A percentile compares a stretch with the other conserved stretches of the same genome.
Conservation (phyloP, 2,329 filamentous ascomycete genomes). For the Thermomyces lanuginosus region DNA sequence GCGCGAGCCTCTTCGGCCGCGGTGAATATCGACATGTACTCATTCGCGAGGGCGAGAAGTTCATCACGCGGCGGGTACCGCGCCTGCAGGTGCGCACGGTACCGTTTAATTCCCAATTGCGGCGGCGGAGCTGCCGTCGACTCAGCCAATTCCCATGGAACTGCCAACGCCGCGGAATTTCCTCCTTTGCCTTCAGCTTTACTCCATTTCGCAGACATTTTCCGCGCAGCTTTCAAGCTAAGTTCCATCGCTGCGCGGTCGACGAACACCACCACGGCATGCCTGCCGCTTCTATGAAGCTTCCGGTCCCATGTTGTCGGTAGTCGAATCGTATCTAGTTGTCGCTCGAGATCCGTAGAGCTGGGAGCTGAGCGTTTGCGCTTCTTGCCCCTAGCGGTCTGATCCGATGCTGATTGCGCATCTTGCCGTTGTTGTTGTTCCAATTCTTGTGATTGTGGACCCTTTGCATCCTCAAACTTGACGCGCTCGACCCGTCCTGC, state of each 20-base stretch:
- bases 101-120: constrained; percentile 35
- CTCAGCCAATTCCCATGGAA: constrained; percentile 52
- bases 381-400: constrained; percentile 29
- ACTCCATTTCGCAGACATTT: constrained; percentile 24
- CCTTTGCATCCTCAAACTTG: constrained; percentile 46
- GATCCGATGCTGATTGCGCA: neutral
- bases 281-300: constrained; percentile 56
- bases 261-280: constrained; percentile 67
- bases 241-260: constrained; percentile 63
- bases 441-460: constrained; percentile 7
- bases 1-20: constrained; percentile 51
- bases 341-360: constrained; percentile 33
- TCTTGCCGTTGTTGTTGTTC: neutral
- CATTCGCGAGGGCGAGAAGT: constrained; percentile 61
- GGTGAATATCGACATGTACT: constrained; percentile 67
- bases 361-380: constrained; percentile 42
- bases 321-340: constrained; percentile 45
- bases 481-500: constrained; percentile 64
- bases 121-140: constrained; percentile 41
- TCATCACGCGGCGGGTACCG: constrained; percentile 50
- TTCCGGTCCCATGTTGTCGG: constrained; percentile 58
- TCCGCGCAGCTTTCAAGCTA: constrained; percentile 59
- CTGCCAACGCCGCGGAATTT: no score
- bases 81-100: constrained; percentile 52
- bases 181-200: neutral